Evolutionary conservation across 305 asterid species (phyloP).

Genomic region (Rubia tinctorum): DNA sequence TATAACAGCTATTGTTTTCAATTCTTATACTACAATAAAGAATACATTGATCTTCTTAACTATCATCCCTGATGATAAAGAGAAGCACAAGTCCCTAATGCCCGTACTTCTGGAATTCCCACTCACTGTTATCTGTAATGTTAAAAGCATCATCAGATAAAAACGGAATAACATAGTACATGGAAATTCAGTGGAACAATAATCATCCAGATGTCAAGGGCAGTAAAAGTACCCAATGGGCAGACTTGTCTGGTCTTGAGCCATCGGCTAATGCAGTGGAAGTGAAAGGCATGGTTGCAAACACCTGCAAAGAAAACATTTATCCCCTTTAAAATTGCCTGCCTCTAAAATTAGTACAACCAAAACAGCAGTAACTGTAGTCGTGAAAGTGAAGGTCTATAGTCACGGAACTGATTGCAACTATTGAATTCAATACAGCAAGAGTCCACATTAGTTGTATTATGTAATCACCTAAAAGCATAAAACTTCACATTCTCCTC

Average conservation of each 20-base stretch:
- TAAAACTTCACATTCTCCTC: background rate
- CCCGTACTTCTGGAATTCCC: constrained; percentile 50
- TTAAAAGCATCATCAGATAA: background rate
- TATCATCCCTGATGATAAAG: background rate
- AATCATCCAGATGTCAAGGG: background rate
- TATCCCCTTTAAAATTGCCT: background rate
- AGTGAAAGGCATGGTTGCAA: constrained; percentile 45
- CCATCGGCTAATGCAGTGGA: constrained; percentile 46
- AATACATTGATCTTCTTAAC: background rate
- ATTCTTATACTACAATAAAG: constrained; percentile 1
- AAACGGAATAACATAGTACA: background rate
- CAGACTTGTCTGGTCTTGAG: constrained; percentile 44
- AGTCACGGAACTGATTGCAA: background rate
- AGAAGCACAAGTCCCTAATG: constrained; percentile 23
- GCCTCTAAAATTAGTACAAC: background rate
- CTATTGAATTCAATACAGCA: background rate
- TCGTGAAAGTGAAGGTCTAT: background rate
- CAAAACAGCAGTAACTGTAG: background rate
- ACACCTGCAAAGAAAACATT: constrained; percentile 23
- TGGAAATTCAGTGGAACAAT: background rate
- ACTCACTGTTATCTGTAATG: constrained; percentile 40
- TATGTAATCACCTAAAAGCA: too few species aligned
- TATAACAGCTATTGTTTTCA: background rate
- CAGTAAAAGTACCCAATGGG: constrained; percentile 28
- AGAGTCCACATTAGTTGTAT: too few species aligned